These are phyloP conservation scores for Arthrobotrys megalospora DNA, from an alignment of 2,329 filamentous ascomycete species.

Conservation along the genomic window DNA sequence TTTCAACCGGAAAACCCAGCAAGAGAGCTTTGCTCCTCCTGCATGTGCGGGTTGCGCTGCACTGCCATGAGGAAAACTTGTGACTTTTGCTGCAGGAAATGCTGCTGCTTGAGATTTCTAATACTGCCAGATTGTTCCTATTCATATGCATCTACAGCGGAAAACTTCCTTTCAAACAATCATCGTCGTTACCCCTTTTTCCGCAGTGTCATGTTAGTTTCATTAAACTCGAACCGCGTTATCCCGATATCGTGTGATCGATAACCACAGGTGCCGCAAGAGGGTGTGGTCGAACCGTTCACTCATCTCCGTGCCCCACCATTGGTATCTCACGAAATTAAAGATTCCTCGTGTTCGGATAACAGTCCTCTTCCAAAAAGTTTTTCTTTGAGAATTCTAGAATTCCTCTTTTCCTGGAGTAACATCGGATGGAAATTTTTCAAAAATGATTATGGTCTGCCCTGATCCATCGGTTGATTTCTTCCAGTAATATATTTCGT, in stretches of 20 bases:
- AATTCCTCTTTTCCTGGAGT: slow-evolving; percentile 10
- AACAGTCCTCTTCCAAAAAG: not conserved
- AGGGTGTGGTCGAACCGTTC: slow-evolving; percentile 21
- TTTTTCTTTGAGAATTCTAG: not conserved
- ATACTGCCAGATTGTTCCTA: slow-evolving; percentile 8
- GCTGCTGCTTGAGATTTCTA: not conserved
- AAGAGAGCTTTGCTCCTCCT: slow-evolving; percentile 3
- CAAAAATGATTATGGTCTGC: not conserved
- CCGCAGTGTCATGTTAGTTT: slow-evolving; percentile 12
- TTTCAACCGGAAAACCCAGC: slow-evolving; percentile 37
- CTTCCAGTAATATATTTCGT: slow-evolving; percentile 8
- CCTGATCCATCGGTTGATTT: slow-evolving; percentile 4
- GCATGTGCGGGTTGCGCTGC: slow-evolving; percentile 17
- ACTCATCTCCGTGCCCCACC: slow-evolving; percentile 27
- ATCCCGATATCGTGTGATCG: slow-evolving; percentile 34
- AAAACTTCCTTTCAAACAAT: slow-evolving; percentile 3
- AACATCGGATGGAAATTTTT: slow-evolving; percentile 14
- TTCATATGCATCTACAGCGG: not conserved
- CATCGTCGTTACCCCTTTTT: slow-evolving; percentile 27
- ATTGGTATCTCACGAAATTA: slow-evolving; percentile 33
- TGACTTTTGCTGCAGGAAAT: slow-evolving; percentile 11
- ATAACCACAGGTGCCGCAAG: slow-evolving; percentile 16
- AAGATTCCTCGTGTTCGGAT: slow-evolving; percentile 30
- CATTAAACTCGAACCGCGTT: slow-evolving; percentile 32
- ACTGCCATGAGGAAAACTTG: slow-evolving; percentile 12